phyloP scores from a whole-genome alignment of 305 asterid species.

The Solanum hybrid region DNA sequence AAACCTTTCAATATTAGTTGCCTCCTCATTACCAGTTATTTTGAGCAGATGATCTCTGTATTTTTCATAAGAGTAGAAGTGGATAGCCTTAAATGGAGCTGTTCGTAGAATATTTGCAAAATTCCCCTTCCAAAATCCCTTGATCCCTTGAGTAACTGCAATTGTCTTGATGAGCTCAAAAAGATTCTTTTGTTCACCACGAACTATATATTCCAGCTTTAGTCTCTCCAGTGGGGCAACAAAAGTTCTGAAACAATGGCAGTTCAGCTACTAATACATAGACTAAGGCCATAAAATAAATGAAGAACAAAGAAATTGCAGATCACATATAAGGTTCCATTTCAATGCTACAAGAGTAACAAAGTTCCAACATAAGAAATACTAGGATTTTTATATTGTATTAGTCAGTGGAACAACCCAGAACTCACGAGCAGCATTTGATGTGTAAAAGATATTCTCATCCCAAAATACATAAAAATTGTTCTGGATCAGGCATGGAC shows the following conservation, averaged over 20 bases:
- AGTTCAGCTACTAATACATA: neutral
- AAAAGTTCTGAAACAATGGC: slow-evolving; percentile 58
- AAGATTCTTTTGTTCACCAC: slow-evolving; percentile 74
- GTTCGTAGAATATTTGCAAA: slow-evolving; percentile 83
- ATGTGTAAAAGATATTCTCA: neutral
- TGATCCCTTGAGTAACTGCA: slow-evolving; percentile 69
- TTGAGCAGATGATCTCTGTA: slow-evolving; percentile 66
- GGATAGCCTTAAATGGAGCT: slow-evolving; percentile 94
- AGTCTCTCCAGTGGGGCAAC: slow-evolving; percentile 97
- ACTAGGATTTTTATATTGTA: neutral
- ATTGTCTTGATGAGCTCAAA: slow-evolving; percentile 62
- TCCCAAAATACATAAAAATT: neutral
- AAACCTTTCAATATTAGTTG: slow-evolving; percentile 82
- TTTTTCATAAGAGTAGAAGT: slow-evolving; percentile 85
- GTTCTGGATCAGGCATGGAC: neutral
- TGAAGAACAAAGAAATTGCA: neutral
- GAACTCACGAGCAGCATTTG: neutral
- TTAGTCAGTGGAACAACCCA: neutral
- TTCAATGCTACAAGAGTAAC: neutral
- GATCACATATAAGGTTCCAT: neutral
- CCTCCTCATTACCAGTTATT: slow-evolving; percentile 64
- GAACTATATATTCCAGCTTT: slow-evolving; percentile 90
- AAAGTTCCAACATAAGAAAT: neutral
- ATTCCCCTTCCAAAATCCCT: slow-evolving; percentile 97
- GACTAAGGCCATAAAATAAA: neutral